Conservation (phyloP, 345 rosid genomes). For the Populus nigra region DNA sequence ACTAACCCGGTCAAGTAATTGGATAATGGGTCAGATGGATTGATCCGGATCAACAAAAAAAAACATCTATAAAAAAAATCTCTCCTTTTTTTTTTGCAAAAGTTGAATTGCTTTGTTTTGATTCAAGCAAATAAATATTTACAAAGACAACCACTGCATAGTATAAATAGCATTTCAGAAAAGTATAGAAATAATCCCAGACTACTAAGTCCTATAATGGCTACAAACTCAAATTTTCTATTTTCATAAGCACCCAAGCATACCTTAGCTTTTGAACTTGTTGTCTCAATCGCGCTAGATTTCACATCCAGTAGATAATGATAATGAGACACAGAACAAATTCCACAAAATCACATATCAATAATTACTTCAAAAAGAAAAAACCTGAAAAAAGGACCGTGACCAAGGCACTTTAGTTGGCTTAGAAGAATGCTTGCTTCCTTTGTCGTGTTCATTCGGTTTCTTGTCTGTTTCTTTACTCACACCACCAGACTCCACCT, state of each 20-base stretch:
- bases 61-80: not conserved
- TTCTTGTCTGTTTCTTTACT: slow-evolving; percentile 52
- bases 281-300: not conserved
- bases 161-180: too few relatives aligned
- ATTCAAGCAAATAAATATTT: not conserved
- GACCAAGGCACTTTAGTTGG: slow-evolving; percentile 51
- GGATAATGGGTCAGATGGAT: too few relatives aligned
- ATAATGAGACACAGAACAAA: not conserved
- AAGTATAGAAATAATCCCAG: not conserved
- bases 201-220: not conserved
- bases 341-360: not conserved
- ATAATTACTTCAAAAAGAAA: slow-evolving; percentile 3
- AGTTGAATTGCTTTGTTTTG: not conserved
- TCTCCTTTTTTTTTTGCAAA: not conserved
- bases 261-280: not conserved
- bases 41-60: too few relatives aligned
- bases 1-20: too few relatives aligned
- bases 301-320: not conserved
- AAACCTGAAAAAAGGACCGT: slow-evolving; percentile 67
- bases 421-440: slow-evolving; percentile 37
- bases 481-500: slow-evolving; percentile 30
- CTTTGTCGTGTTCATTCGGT: slow-evolving; percentile 34
- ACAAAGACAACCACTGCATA: not conserved
- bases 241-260: not conserved
- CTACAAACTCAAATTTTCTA: not conserved